Evolutionary conservation across 768 basidiomycete genomes (phyloP), one percentile per base, ranked within the genome.

Genomic region (Podaxis sp.): DNA sequence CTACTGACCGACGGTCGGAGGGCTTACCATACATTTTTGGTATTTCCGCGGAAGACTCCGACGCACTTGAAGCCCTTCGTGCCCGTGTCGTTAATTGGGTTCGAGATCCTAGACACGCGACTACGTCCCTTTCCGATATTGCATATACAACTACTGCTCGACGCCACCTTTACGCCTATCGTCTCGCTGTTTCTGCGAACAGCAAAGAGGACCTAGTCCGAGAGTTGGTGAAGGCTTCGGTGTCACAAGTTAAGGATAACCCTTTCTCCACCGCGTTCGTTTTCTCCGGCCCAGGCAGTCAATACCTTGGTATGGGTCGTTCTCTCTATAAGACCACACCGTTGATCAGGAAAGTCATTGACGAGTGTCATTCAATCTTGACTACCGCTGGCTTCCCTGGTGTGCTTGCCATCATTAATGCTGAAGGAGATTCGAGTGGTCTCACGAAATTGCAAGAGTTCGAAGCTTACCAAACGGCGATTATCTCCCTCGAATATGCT

Each of bases 231-330:
- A 66, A 66, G 0, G 76, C 82, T 6, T 51, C 73, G 4, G 67
- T 76, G 28, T 68, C 74, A 13, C 70, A 76, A 49, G 69, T 65
- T 11, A 56, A 73, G n/a, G 65, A 69, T 17, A 66, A 72, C 15
- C 37, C 61, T 1, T 65, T 69, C 20, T 72, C 75, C 2, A 76
- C 82, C 2, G 78, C 84, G 3, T 90, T 91, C 68, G 85, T 90
- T 4, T 91, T 90, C 70, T 86, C 89, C 15, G 90, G 90, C 7
- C 88, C 90, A 69, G 90, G 89, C 40, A 77, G 82, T 33, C 88
- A 90, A 65, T 87, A 87, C 73, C 68, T 76, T 15, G 82, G 84
- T 8, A 90, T 91, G 89, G 89, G 86, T 0, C 62, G 72, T 33
- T 71, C 72, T 0, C 78, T 91, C 15, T 92, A 91, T 62, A 67